Evolutionary conservation across 768 basidiomycete genomes (phyloP).

Genomic region (Neoboletus subvelutipes): DNA sequence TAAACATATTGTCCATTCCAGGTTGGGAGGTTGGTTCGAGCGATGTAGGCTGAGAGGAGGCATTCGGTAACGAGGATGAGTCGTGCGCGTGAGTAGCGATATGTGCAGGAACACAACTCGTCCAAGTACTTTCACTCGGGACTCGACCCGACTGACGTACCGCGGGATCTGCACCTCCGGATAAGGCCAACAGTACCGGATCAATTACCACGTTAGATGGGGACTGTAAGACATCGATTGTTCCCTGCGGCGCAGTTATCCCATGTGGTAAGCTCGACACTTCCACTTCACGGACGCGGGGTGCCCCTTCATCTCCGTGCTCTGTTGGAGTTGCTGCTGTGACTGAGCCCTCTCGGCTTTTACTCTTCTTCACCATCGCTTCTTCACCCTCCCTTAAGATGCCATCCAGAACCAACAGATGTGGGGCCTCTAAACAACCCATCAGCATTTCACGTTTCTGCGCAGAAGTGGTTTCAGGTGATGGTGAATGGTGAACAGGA

Average conservation of each 20-base stretch:
- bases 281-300: not conserved
- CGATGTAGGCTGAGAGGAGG: not conserved
- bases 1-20: not conserved
- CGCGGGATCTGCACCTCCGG: slow-evolving; percentile 10
- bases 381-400: slow-evolving; percentile 35
- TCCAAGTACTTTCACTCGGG: not conserved
- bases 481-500: not conserved
- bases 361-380: slow-evolving; percentile 3
- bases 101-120: not conserved
- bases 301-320: slow-evolving; percentile 4
- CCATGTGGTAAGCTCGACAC: not conserved
- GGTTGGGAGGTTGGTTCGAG: not conserved
- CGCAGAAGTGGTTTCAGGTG: not conserved
- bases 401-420: slow-evolving; percentile 36
- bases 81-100: not conserved
- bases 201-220: slow-evolving; percentile 28
- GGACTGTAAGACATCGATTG: not conserved
- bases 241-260: not conserved
- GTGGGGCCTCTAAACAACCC: slow-evolving; percentile 26
- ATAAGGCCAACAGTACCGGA: slow-evolving; percentile 30
- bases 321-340: not conserved
- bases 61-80: not conserved
- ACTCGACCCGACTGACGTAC: not conserved
- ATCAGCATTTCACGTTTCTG: slow-evolving; percentile 29
- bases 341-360: slow-evolving; percentile 12